Base-by-base conservation (phyloP, 2,329 filamentous ascomycete species). In the Pseudogymnoascus sp. region DNA sequence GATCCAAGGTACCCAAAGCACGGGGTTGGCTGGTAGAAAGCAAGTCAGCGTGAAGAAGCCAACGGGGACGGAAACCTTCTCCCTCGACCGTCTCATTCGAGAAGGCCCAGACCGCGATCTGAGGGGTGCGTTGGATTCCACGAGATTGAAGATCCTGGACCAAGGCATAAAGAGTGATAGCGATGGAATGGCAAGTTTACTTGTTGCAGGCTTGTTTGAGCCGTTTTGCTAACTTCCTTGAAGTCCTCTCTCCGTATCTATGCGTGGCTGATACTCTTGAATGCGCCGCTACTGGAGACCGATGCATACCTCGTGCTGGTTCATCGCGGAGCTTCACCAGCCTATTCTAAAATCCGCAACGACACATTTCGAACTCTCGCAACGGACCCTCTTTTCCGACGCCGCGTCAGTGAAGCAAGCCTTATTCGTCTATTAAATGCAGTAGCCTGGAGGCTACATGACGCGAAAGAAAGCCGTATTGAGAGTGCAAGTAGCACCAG, bases 341-440 rank as follows among this genome's bases (percentile, higher is more conserved):
- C 92, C 53, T 96, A 99, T 78, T 87, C 91, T 71, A 99, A 99
- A 78, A 99, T 99, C 73, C 90, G 93, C 74, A 97, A 99, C 77
- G 95, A 99, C 76, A 97, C 95, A 42, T 97, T 97, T 76, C 91
- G 95, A 70, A 99, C 95, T 0, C 82, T 99, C 63, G 95, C 95
- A 33, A 97, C 93, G 61, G 95, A 99, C 72, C 93, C 93, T n/a
- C 85, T 99, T 36, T 99, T 97, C 80, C 90, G 95, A 66, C 87
- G 95, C 33, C 89, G 93, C 64, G 95, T 99, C 65, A 96, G 91
- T 64, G 95, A 99, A 76, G 96, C 96, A 66, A 96, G 90, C 75
- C 79, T 99, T 44, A 97, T 96, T 65, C 90, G 95, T 11, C 83
- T 99, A 4, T 84, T 99, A 64, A 99, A 99, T 74, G 95, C 95